Percentiles rank a stretch among this genome's conserved stretches.
Evolutionary conservation across 176 grass and related monocot species (phyloP).

Genomic region (Juncus inflexus): DNA sequence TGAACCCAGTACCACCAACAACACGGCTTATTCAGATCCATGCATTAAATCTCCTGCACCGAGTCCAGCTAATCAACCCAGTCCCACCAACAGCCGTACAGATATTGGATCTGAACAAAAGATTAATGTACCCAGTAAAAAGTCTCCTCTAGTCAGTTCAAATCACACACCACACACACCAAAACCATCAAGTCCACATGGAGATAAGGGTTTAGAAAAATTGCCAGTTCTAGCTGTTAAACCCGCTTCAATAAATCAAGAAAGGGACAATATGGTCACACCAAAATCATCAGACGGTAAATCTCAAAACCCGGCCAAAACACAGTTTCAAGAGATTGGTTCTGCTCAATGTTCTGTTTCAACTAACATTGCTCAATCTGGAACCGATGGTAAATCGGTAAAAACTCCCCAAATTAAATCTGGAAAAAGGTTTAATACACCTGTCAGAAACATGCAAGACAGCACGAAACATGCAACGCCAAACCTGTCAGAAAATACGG

Average conservation of each 20-base stretch:
- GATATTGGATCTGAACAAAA: constrained; percentile 11
- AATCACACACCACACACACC: constrained; percentile 12
- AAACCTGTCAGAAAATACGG: constrained; percentile 27
- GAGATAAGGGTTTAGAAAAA: not conserved
- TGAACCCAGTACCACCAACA: not conserved
- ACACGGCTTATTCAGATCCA: too few species aligned
- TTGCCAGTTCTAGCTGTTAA: too few species aligned
- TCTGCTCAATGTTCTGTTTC: not conserved
- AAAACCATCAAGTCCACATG: not conserved
- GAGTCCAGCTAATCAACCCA: not conserved
- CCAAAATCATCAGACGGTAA: not conserved
- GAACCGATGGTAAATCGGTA: not conserved
- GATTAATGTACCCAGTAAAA: constrained; percentile 12
- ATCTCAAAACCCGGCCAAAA: constrained; percentile 5
- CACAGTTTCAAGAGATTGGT: constrained; percentile 1
- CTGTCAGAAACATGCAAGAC: not conserved
- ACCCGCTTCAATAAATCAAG: not conserved
- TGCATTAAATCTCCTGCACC: not conserved
- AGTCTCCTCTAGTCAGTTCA: not conserved
- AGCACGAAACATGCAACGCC: constrained; percentile 1
- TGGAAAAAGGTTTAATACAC: not conserved
- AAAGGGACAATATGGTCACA: constrained; percentile 7
- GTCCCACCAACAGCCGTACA: too few species aligned
- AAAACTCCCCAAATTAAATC: constrained; percentile 13
- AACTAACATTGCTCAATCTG: constrained; percentile 10